A percentile compares a stretch with the other conserved stretches of the same genome.
These are phyloP conservation scores for Fusarium miscanthi DNA, from an alignment of 2,329 filamentous ascomycete species.

Conservation along the genomic window DNA sequence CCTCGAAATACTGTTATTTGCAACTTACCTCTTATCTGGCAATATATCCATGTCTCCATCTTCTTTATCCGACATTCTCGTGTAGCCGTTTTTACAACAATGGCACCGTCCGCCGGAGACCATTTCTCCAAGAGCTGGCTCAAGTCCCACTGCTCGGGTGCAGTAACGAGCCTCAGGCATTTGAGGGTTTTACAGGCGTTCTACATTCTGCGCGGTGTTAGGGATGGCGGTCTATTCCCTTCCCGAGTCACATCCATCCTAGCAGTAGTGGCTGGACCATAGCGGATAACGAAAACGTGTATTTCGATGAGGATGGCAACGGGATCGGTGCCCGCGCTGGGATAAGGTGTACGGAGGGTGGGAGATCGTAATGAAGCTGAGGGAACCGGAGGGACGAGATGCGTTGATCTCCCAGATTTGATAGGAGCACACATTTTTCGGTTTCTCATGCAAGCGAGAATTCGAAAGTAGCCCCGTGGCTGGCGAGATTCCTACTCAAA, in stretches of 20 bases:
- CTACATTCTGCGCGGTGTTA: slow-evolving; percentile 60
- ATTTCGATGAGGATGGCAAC: slow-evolving; percentile 83
- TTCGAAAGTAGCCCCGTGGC: not conserved
- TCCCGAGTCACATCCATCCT: slow-evolving; percentile 62
- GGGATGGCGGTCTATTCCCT: slow-evolving; percentile 65
- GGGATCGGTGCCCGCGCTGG: slow-evolving; percentile 69
- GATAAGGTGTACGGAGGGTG: slow-evolving; percentile 71
- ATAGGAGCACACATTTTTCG: not conserved
- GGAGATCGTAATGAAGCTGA: slow-evolving; percentile 65
- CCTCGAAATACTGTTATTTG: not conserved
- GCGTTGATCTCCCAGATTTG: not conserved
- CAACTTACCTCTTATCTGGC: slow-evolving; percentile 74
- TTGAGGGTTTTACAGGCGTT: slow-evolving; percentile 68
- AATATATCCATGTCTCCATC: slow-evolving; percentile 82
- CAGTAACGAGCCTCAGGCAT: slow-evolving; percentile 58
- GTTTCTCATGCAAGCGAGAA: not conserved
- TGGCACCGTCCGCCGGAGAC: slow-evolving; percentile 76
- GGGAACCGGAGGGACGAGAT: slow-evolving; percentile 48
- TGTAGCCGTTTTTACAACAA: slow-evolving; percentile 90
- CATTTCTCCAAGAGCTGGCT: slow-evolving; percentile 74
- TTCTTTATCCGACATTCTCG: slow-evolving; percentile 81
- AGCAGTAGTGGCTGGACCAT: slow-evolving; percentile 88
- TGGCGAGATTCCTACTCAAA: not conserved
- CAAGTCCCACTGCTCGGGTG: slow-evolving; percentile 58
- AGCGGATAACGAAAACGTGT: slow-evolving; percentile 89